These are phyloP conservation scores for Monosporascus sp. DNA, from an alignment of 2,329 filamentous ascomycete genomes.

Conservation along the genomic window DNA sequence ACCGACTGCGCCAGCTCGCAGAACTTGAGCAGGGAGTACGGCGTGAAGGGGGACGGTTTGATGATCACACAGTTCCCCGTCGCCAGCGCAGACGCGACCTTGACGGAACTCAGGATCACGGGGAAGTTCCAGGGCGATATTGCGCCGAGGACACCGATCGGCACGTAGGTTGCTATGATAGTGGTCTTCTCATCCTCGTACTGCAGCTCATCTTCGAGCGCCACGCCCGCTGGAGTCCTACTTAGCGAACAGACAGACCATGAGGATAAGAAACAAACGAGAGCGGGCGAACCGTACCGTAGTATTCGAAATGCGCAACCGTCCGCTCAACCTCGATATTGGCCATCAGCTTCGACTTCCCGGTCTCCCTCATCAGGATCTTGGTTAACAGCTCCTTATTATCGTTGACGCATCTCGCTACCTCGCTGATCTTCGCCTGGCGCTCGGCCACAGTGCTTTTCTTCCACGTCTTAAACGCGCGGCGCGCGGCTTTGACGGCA, in stretches of 20 bases:
- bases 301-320: constrained; percentile 31
- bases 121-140: constrained; percentile 60
- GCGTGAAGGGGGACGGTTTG: constrained; percentile 54
- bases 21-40: constrained; percentile 45
- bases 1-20: constrained; percentile 42
- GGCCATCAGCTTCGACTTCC: constrained; percentile 41
- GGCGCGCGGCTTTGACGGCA: constrained; percentile 38
- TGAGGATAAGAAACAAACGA: neutral
- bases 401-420: constrained; percentile 33
- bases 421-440: constrained; percentile 31
- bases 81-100: constrained; percentile 44
- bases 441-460: constrained; percentile 37
- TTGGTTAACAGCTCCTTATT: constrained; percentile 37
- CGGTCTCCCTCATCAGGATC: constrained; percentile 42
- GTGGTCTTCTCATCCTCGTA: constrained; percentile 38
- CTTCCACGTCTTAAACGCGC: constrained; percentile 42
- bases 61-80: constrained; percentile 52
- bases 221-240: constrained; percentile 20
- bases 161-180: constrained; percentile 37
- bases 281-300: constrained; percentile 19
- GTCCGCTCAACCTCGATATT: constrained; percentile 32
- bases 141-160: constrained; percentile 45
- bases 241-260: neutral
- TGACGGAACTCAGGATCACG: constrained; percentile 40
- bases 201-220: constrained; percentile 40